A percentile compares a stretch with the other conserved stretches of the same genome.
Conservation (phyloP, 345 rosid species). For the Laguncularia racemosa region DNA sequence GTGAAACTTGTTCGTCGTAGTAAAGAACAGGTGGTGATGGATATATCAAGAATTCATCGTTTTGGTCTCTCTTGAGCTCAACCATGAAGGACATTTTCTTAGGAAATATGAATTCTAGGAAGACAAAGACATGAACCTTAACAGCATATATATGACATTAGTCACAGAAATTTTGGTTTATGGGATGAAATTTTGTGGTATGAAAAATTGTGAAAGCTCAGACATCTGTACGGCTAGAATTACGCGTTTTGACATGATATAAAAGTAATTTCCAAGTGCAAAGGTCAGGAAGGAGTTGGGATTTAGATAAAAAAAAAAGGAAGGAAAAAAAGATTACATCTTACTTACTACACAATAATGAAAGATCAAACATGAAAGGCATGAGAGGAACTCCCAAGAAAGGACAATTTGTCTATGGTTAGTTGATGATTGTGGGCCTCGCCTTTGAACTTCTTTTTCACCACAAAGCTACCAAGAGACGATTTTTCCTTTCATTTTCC, state of each 20-base stretch:
- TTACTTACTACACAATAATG: too few species aligned
- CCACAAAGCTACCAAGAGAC: slow-evolving; percentile 7
- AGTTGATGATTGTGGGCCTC: slow-evolving; percentile 16
- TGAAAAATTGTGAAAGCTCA: too few species aligned
- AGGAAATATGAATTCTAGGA: slow-evolving; percentile 1
- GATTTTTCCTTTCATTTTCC: slow-evolving; percentile 6
- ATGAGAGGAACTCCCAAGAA: slow-evolving; percentile 5
- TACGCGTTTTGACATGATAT: too few species aligned
- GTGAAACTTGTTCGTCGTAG: slow-evolving; percentile 18
- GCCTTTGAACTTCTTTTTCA: slow-evolving; percentile 10
- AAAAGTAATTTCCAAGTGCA: too few species aligned
- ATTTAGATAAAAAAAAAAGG: too few species aligned
- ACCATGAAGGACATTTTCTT: slow-evolving; percentile 25
- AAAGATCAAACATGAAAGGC: background rate
- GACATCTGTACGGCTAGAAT: too few species aligned
- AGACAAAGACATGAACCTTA: too few species aligned
- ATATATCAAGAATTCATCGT: slow-evolving; percentile 15
- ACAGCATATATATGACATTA: too few species aligned
- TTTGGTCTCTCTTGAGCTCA: slow-evolving; percentile 11
- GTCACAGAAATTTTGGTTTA: too few species aligned
- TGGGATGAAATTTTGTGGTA: too few species aligned
- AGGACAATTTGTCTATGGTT: slow-evolving; percentile 4
- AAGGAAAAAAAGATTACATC: too few species aligned
- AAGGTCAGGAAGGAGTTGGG: too few species aligned
- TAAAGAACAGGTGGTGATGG: slow-evolving; percentile 25